Conservation (phyloP, 441 rosid genomes). For the Syzygium syzygioides region DNA sequence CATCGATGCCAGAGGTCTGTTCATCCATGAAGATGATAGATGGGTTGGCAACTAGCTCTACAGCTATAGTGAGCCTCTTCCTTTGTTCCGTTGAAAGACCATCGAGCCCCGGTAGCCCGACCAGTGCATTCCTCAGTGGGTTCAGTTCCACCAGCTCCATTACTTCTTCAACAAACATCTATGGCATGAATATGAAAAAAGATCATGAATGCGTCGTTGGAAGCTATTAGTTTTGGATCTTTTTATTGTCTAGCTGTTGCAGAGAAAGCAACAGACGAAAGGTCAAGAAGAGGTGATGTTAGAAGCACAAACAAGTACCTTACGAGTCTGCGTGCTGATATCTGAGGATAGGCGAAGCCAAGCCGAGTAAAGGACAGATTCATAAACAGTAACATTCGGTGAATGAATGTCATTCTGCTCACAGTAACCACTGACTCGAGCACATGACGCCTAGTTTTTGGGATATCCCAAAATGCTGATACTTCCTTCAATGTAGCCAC, state of each 20-base stretch:
- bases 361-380: slow-evolving; percentile 71
- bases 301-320: slow-evolving; percentile 19
- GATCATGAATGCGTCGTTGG: background rate
- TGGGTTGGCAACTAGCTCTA: slow-evolving; percentile 23
- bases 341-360: slow-evolving; percentile 72
- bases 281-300: background rate
- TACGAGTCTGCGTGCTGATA: slow-evolving; percentile 32
- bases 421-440: slow-evolving; percentile 69
- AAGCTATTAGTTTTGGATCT: background rate
- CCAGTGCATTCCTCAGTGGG: slow-evolving; percentile 43
- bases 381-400: slow-evolving; percentile 65
- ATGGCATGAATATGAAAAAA: background rate
- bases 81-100: slow-evolving; percentile 80
- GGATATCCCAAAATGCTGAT: slow-evolving; percentile 70
- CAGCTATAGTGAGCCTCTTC: slow-evolving; percentile 31
- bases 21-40: slow-evolving; percentile 36
- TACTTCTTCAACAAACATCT: slow-evolving; percentile 81
- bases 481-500: slow-evolving; percentile 64
- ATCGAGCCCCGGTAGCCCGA: slow-evolving; percentile 63
- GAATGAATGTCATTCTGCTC: slow-evolving; percentile 87
- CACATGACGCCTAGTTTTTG: slow-evolving; percentile 66
- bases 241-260: background rate
- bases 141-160: slow-evolving; percentile 68
- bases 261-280: background rate
- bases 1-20: slow-evolving; percentile 34